Evolutionary conservation across 768 basidiomycete species (phyloP), one percentile per base, ranked within the genome.

Genomic region (Amanita fuliginea): DNA sequence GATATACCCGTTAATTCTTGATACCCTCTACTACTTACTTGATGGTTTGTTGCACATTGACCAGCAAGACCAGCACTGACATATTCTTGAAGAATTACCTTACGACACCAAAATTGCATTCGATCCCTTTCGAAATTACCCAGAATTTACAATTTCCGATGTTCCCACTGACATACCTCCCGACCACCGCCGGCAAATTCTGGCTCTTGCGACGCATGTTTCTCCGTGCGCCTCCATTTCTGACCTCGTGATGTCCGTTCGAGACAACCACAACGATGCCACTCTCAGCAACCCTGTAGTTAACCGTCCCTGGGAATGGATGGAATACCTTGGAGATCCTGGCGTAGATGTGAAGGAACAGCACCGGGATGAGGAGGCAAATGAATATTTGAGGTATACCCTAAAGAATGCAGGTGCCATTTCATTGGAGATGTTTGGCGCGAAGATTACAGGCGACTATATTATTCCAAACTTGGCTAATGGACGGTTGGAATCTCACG

Each of bases 281-380:
- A 58, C 78, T 2, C 67, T 70, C 52, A 72, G 75, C 16, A 59
- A 65, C 3, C 71, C 76, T 1, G 82, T 89, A 14, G 68, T 77
- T 50, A 86, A 88, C 62, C 76, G 80, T 28, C 85, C 88, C 3
- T 91, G 87, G 87, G 87, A 91, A 61, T 90, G 87, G 86, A 77
- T 81, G 6, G 87, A 91, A 62, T 78, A 83, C 59, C 58, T 89
- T 3, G 86, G 86, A 7, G 81, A 84, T 46, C 67, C 72, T 3
- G 51, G 70, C 6, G 57, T 66, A 3, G 74, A 76, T 22, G 60
- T 70, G 8, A 73, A 69, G 8, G 67, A 68, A 28, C 65, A 72
- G 21, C 8, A 40, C 10, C 62, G 63, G 22, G 68, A 70, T 46
- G 59, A 56, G 16, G 69, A 72, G 18, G 71, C 72, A 33, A 67